Evolutionary conservation across 768 basidiomycete species (phyloP), one percentile per base, ranked within the genome.

Genomic region (Phaeolepiota aurea): DNA sequence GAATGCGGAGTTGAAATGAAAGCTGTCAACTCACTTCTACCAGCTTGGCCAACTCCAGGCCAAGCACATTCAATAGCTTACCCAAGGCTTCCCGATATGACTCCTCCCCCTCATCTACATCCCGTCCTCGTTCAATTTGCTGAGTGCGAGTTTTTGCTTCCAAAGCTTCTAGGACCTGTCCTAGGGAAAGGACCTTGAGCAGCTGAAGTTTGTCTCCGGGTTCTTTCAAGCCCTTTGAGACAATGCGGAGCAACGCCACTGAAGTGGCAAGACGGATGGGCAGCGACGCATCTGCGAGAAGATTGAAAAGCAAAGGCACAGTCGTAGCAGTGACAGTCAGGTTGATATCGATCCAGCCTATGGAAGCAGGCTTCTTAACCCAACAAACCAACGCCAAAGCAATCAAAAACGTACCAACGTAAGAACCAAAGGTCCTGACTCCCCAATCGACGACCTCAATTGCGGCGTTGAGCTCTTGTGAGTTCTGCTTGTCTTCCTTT

Each of bases 261-360:
- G 82, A 83, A 2, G 93, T 80, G 1, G 91, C 84, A 20, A 92
- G 65, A 20, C 91, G 86, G 50, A 98, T 81, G 2, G 84, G 73
- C 20, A 90, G 59, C 9, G 82, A 81, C 0, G 76, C 63, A 53
- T 92, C 85, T 12, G 82, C 82, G 28, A 98, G 74, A 30, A 96
- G 71, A 25, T 71, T 76, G 57, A 93, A 91, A 32, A 96, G 72
- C 23, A 98, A 65, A 3, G 85, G 81, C 22, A 98, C 77, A 2
- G 93, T 90, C 11, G 74, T 77, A 10, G 87, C 88, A 1, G 93
- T 97, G 44, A 99, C 85, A 10, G 96, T 92, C 47, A 98, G 68
- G 54, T 90, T 91, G 49, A 99, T 93, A 54, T 99, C 96, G 49
- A 98, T 86, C 96, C 96, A 99, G 11, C 91, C 94, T 96, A 51